A percentile compares a stretch with the other conserved stretches of the same genome.
Evolutionary conservation across 805 yeast genomes (phyloP).

Genomic region (Lipomyces kockii): DNA sequence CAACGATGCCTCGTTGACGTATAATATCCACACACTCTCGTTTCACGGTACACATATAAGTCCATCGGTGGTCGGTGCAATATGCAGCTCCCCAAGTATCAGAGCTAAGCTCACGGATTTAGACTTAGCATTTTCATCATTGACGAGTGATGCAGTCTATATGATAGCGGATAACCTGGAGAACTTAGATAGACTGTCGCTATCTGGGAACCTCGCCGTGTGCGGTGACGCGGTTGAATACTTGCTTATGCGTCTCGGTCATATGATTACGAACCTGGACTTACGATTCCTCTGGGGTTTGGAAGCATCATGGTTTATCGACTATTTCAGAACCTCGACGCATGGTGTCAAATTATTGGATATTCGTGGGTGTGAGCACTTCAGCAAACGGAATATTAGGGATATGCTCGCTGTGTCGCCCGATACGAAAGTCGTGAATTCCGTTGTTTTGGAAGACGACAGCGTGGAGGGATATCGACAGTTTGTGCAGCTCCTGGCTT

Average conservation of each 20-base stretch:
- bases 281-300: constrained; percentile 19
- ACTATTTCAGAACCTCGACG: neutral
- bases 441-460: constrained; percentile 18
- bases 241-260: constrained; percentile 6
- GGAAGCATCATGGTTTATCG: constrained; percentile 14
- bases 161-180: constrained; percentile 11
- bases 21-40: neutral
- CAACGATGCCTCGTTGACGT: neutral
- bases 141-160: neutral
- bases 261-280: constrained; percentile 3
- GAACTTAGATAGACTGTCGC: constrained; percentile 3
- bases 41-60: constrained; percentile 13
- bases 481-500: constrained; percentile 10
- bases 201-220: constrained; percentile 20
- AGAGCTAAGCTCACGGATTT: neutral
- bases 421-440: neutral
- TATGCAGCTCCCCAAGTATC: neutral
- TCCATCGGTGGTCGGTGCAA: neutral
- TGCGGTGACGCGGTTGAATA: neutral
- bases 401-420: constrained; percentile 11
- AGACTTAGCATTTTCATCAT: constrained; percentile 15
- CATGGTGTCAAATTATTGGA: constrained; percentile 10
- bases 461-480: constrained; percentile 13
- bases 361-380: constrained; percentile 21
- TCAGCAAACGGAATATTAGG: constrained; percentile 8